Evolutionary conservation across 345 rosid genomes (phyloP), one percentile per base, ranked within the genome.

Genomic region (Ceriops tagal): DNA sequence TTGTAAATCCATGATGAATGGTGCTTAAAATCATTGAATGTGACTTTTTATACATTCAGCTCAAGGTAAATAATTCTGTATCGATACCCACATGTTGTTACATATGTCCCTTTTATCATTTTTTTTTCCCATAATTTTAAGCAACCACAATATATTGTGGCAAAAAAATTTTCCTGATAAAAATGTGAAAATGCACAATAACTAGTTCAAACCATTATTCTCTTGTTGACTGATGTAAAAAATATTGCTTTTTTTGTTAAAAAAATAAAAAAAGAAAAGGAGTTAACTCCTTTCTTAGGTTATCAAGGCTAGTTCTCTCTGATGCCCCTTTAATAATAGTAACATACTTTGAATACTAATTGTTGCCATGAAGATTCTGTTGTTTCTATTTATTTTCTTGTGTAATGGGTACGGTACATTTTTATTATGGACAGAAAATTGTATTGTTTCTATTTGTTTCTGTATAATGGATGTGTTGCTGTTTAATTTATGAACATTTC

Each of bases 381-480:
- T 43, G 49, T 39, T 11, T 39, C 3, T 11, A 39, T 39, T 39
- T 39, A 4, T 39, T 39, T 39, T 39, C 47, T 39, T 39, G 47
- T 39, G 47, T 39, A 39, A 39, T 39, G 47, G 16, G 16, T 11
- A 16, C 4, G 2, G 16, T 10, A 16, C 47, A 39, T 8, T 10
- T 39, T 39, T 10, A 39, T 10, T 39, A 9, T 39, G 16, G 4
- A 39, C 47, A 39, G 16, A 11, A 11, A 49, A 53, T 51, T 59
- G 18, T 21, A 18, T 59, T 55, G 43, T 63, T 62, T 56, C 59
- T 3, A 4, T 22, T 60, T 66, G 68, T 63, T 70, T 52, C 62
- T 52, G 27, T 56, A 5, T 20, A 11, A 13, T 22, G 59, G 59
- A 22, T 22, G 4, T 8, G 30, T 8, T 56, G 68, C 31, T 32